phyloP scores from a whole-genome alignment of 1,139 yeast species.

The Hemisphaericaspora xylanilytica region DNA sequence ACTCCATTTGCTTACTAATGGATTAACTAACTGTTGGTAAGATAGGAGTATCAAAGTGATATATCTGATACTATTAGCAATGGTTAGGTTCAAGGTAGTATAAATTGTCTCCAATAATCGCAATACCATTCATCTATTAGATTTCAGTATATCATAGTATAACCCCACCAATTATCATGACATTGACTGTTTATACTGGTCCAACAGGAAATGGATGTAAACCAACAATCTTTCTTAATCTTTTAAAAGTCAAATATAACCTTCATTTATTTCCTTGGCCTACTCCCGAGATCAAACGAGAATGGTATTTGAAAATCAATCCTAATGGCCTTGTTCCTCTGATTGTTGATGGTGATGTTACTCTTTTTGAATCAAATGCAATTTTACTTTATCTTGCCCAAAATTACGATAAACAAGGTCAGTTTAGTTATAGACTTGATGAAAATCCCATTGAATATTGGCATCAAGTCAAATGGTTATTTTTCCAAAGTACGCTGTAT shows the following conservation, averaged over 20 bases:
- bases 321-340: slow-evolving; percentile 14
- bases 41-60: too few species aligned
- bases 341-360: slow-evolving; percentile 11
- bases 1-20: too few species aligned
- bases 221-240: slow-evolving; percentile 15
- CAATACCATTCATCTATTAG: background rate
- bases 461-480: slow-evolving; percentile 12
- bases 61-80: too few species aligned
- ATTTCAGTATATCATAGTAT: background rate
- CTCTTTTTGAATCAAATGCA: slow-evolving; percentile 13
- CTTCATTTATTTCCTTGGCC: slow-evolving; percentile 13
- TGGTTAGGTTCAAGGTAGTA: too few species aligned
- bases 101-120: too few species aligned
- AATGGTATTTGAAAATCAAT: slow-evolving; percentile 13
- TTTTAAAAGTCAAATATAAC: slow-evolving; percentile 14
- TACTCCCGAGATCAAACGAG: slow-evolving; percentile 13
- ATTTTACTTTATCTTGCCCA: slow-evolving; percentile 11
- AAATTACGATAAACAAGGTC: slow-evolving; percentile 11
- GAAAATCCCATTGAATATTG: slow-evolving; percentile 6
- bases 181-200: slow-evolving; percentile 15
- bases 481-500: slow-evolving; percentile 11
- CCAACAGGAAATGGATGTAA: slow-evolving; percentile 22
- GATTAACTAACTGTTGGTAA: too few species aligned
- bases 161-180: slow-evolving; percentile 2
- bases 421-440: slow-evolving; percentile 6